Evolutionary conservation across 2,329 filamentous ascomycete species (phyloP).

Genomic region (Xylaria sp.): DNA sequence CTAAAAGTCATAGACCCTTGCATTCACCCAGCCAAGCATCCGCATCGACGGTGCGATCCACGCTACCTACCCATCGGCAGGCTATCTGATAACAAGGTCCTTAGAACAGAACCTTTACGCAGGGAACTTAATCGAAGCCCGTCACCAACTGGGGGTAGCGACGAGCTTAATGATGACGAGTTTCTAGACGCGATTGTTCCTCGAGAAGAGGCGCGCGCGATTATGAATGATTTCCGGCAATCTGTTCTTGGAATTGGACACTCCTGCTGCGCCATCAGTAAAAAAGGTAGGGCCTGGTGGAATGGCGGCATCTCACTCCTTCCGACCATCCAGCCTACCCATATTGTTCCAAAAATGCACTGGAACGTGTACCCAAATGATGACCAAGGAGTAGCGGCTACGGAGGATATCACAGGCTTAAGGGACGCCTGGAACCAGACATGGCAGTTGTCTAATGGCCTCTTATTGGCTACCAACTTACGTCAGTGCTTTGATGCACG

Average conservation of each 20-base stretch:
- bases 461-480: not conserved
- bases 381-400: not conserved
- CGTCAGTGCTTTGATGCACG: not conserved
- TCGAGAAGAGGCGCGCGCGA: not conserved
- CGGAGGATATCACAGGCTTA: not conserved
- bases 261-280: not conserved
- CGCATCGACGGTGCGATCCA: not conserved
- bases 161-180: not conserved
- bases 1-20: not conserved
- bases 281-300: not conserved
- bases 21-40: not conserved
- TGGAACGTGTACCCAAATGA: not conserved
- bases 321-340: not conserved
- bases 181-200: not conserved
- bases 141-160: not conserved
- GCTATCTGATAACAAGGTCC: not conserved
- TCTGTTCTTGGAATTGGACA: not conserved
- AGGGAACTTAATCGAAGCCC: not conserved
- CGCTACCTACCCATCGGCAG: not conserved
- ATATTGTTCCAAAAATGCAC: not conserved
- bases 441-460: not conserved
- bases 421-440: not conserved
- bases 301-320: not conserved
- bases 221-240: not conserved
- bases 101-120: not conserved